Conservation (phyloP, 768 basidiomycete species). For the Boletus patriciae region DNA sequence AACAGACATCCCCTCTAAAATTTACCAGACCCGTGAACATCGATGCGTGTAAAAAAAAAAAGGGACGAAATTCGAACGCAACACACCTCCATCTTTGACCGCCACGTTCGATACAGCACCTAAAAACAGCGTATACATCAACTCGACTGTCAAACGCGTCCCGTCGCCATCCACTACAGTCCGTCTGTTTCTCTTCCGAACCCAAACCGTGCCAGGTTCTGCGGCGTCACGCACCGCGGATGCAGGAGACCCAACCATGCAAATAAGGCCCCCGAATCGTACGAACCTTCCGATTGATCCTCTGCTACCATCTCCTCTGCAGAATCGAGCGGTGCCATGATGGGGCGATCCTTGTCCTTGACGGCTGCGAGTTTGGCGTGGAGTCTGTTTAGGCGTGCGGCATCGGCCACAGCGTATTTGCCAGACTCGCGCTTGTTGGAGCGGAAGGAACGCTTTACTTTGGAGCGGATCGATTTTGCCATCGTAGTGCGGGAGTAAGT, state of each 20-base stretch:
- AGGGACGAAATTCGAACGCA: not conserved
- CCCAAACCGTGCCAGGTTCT: slow-evolving; percentile 38
- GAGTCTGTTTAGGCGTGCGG: slow-evolving; percentile 73
- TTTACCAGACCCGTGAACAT: slow-evolving; percentile 7
- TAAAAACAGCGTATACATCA: slow-evolving; percentile 18
- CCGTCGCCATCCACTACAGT: not conserved
- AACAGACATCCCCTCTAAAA: slow-evolving; percentile 53
- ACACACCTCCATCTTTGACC: slow-evolving; percentile 24
- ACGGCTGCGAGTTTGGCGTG: slow-evolving; percentile 62
- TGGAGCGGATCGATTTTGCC: slow-evolving; percentile 84
- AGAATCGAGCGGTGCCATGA: slow-evolving; percentile 25
- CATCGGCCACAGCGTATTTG: slow-evolving; percentile 74
- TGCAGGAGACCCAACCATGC: slow-evolving; percentile 59
- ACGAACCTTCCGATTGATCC: slow-evolving; percentile 59
- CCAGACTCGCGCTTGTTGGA: slow-evolving; percentile 73
- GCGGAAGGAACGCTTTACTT: slow-evolving; percentile 76
- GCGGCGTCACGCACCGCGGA: slow-evolving; percentile 42
- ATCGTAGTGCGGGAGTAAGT: slow-evolving; percentile 26
- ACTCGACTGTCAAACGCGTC: slow-evolving; percentile 1
- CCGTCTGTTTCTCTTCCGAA: not conserved
- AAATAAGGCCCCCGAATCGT: slow-evolving; percentile 19
- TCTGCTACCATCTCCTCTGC: slow-evolving; percentile 37
- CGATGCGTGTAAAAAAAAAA: not conserved
- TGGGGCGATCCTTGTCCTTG: slow-evolving; percentile 35
- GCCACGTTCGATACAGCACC: slow-evolving; percentile 14